phyloP scores from a whole-genome alignment of 768 basidiomycete genomes.

The Amanita phalloides region DNA sequence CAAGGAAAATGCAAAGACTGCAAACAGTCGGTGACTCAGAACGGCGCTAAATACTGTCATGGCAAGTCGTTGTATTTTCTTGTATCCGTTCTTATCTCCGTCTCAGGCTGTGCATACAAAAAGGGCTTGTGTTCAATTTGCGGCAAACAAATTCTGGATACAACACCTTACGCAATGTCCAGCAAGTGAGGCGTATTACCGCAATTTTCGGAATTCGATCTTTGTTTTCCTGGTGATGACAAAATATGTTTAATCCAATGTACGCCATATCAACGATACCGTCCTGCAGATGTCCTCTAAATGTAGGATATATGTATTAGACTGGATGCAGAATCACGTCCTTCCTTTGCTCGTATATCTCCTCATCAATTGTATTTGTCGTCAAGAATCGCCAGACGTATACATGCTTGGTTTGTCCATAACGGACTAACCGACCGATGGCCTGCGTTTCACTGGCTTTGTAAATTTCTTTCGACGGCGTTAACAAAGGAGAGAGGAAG shows the following conservation, averaged over 20 bases:
- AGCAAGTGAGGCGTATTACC: slow-evolving; percentile 41
- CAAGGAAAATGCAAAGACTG: slow-evolving; percentile 83
- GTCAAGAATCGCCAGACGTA: slow-evolving; percentile 78
- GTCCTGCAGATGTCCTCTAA: not conserved
- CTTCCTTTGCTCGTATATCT: slow-evolving; percentile 58
- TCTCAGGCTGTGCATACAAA: slow-evolving; percentile 75
- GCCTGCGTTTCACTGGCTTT: slow-evolving; percentile 77
- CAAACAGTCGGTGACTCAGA: slow-evolving; percentile 76
- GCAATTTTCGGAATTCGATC: not conserved
- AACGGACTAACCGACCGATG: slow-evolving; percentile 74
- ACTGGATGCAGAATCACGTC: slow-evolving; percentile 12
- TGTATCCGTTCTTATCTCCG: slow-evolving; percentile 6
- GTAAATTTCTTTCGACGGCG: slow-evolving; percentile 75
- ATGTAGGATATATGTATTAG: not conserved
- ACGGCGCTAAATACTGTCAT: slow-evolving; percentile 84
- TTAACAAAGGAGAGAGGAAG: slow-evolving; percentile 86
- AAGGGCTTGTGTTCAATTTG: slow-evolving; percentile 83
- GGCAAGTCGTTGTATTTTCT: slow-evolving; percentile 31
- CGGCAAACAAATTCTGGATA: slow-evolving; percentile 80
- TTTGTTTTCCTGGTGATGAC: not conserved
- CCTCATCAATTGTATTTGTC: slow-evolving; percentile 80
- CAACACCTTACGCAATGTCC: slow-evolving; percentile 76
- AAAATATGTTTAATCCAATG: slow-evolving; percentile 1
- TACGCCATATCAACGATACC: not conserved
- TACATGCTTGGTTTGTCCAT: slow-evolving; percentile 74